Evolutionary conservation across 2,329 filamentous ascomycete species (phyloP), one percentile per base, ranked within the genome.

Genomic region (Hymenoscyphus repandus): DNA sequence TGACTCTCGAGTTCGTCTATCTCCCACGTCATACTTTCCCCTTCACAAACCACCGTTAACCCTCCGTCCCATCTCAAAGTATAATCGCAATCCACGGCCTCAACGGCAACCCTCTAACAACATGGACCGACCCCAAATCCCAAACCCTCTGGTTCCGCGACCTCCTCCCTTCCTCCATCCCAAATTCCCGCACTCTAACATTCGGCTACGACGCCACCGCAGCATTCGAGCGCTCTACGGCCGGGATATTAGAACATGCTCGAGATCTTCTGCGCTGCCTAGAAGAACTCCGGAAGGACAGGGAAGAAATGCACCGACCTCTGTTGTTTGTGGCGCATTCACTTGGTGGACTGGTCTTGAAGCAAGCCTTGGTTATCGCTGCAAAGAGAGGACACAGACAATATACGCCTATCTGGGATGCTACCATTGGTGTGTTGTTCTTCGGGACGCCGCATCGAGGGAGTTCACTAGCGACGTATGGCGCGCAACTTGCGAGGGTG

Each of bases 181-280:
- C 61, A 5, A 60, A 61, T 38, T 62, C 65, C 30, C 61, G 69
- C 34, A 63, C 70, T 7, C 55, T 69, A 33, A 62, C 53, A 30
- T 71, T 62, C 49, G 68, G 68, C 27, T 71, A 71, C 51, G 60
- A 70, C 48, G 54, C 57, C 43, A 62, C 64, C 12, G 39, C 56
- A 1, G 50, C 49, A 5, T 57, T 58, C 27, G 46, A 47, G 5
- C 43, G 40, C 6, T 42, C 45, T 3, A 50, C 30, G 10, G 51
- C 51, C 13, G 51, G 58, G 5, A 49, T 57, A 15, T 15, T 31
- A 4, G 56, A 58, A 11, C 54, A 57, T 55, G 54, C 58, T n/a
- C 38, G 51, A 22, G 48, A 50, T 20, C 44, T 58, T 22, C 17
- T 59, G 38, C 17, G 36, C 4, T 50, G 47, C 42, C 31, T 58